Evolutionary conservation across 768 basidiomycete genomes (phyloP), one percentile per base, ranked within the genome.

Genomic region (Mycena filopes): DNA sequence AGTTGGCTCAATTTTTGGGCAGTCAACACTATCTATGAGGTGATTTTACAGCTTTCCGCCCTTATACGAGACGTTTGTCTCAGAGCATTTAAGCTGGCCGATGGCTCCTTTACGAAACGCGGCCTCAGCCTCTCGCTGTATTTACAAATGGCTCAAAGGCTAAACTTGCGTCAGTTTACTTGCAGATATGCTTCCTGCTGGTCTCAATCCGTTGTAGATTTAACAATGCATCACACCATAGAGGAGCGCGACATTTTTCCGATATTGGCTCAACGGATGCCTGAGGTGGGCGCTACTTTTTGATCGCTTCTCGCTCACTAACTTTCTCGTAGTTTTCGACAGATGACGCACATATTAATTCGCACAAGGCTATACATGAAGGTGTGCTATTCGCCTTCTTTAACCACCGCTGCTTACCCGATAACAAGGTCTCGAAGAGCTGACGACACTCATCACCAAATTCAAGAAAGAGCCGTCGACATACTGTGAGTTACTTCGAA

Each of bases 141-240:
- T 69, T 78, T 89, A n/a, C 70, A 79, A 13, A 75, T 71, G n/a
- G 81, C 81, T 0, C 69, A 73, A 31, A 69, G 77, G 2, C 73
- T 87, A 41, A 79, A 78, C 26, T 73, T 78, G 60, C 81, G 86
- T 87, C 40, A 29, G 31, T 42, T 41, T 26, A 76, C 66, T 40
- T 29, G n/a, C 28, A n/a, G n/a, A n/a, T 16, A 25, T 40, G 23
- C 46, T 33, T 5, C 33, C 25, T 41, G 45, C 23, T 28, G 28
- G 16, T 47, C 61, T 63, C 28, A 16, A 20, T 21, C 3, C 28
- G 46, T 36, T 12, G 10, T 71, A 88, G 87, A 85, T 60, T 73
- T 89, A 46, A 85, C 81, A 2, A 76, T 80, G 67, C 87, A 89
- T 68, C 87, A 88, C 70, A 84, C 81, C 15, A 84, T 85, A 60